Base-by-base conservation (phyloP, 805 yeast genomes). In the Ogataea pignaliae region DNA sequence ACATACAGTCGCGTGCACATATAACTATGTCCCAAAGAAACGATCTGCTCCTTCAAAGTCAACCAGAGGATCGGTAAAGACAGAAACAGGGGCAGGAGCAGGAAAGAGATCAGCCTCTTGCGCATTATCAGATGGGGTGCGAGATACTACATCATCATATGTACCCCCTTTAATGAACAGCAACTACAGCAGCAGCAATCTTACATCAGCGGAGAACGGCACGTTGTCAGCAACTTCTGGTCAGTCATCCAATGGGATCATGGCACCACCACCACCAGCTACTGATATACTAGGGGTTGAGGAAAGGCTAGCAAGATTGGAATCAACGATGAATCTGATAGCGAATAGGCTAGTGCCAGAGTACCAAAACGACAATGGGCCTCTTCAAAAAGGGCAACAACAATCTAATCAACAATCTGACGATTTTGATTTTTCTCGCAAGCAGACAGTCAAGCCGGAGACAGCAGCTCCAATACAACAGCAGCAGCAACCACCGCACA, bases 1-100 rank as follows among this genome's bases (percentile, higher is more conserved):
- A 18, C 66, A 65, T 39, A 59, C 58, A 21, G 46, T 56, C 3
- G 41, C 41, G 3, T 76, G 81, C 51, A 51, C 68, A 1, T 68
- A 67, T 41, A 54, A 54, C 34, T 59, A 65, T 43, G 56, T 66
- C n/a, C 56, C 61, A 29, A 66, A 64, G 51, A 56, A 56, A 39
- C 46, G 68, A 38, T 13, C 44, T 6, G 34, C 29, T 8, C 37
- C 48, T 10, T 45, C 39, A 33, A 46, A 30, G n/a, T 40, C 39
- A 36, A 42, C 38, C 3, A 30, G 16, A 9, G 29, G 5, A 9
- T 14, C 15, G 26, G 42, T 21, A 29, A 15, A 26, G 14, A 28
- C 40, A 21, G n/a, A 14, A 29, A 11, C 21, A 9, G 17, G n/a
- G n/a, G n/a, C 28, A 14, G 18, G 31, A 30, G 17, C 6, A 17